phyloP scores from a whole-genome alignment of 169 alveolate genomes.

The Cryptosporidium parvum region DNA sequence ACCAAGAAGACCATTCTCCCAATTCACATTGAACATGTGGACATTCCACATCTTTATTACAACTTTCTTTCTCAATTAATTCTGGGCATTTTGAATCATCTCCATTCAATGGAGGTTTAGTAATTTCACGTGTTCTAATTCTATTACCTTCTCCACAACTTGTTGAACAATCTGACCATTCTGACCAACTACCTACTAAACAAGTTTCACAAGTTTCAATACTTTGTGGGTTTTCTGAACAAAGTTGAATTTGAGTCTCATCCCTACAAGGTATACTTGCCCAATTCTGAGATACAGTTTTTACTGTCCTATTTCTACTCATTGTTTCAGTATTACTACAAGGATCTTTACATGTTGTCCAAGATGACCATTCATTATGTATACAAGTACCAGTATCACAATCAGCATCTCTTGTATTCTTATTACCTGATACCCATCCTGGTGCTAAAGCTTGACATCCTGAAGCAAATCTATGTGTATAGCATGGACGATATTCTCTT shows the following conservation, averaged over 20 bases:
- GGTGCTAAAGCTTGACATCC: slow-evolving; percentile 71
- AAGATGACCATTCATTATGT: slow-evolving; percentile 60
- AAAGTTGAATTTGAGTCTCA: slow-evolving; percentile 28
- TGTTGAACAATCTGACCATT: slow-evolving; percentile 78
- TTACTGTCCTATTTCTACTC: slow-evolving; percentile 32
- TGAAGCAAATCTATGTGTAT: slow-evolving; percentile 51
- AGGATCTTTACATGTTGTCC: slow-evolving; percentile 20
- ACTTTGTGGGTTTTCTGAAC: slow-evolving; percentile 36
- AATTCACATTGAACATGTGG: slow-evolving; percentile 62
- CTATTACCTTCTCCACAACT: slow-evolving; percentile 78
- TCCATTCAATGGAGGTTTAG: slow-evolving; percentile 76
- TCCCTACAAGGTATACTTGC: slow-evolving; percentile 32
- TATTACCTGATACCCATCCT: slow-evolving; percentile 68
- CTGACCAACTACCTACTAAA: slow-evolving; percentile 50
- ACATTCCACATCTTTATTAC: slow-evolving; percentile 67
- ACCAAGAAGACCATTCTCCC: slow-evolving; percentile 78
- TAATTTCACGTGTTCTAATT: slow-evolving; percentile 74
- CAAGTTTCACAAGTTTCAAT: slow-evolving; percentile 31
- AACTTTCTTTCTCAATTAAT: slow-evolving; percentile 70
- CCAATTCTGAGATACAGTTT: slow-evolving; percentile 20
- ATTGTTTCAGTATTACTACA: slow-evolving; percentile 53
- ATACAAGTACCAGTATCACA: slow-evolving; percentile 49
- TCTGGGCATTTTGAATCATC: slow-evolving; percentile 75
- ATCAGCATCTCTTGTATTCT: slow-evolving; percentile 32
- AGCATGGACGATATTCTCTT: slow-evolving; percentile 68